Base-by-base conservation (phyloP, 768 basidiomycete species). In the Suillus subluteus region DNA sequence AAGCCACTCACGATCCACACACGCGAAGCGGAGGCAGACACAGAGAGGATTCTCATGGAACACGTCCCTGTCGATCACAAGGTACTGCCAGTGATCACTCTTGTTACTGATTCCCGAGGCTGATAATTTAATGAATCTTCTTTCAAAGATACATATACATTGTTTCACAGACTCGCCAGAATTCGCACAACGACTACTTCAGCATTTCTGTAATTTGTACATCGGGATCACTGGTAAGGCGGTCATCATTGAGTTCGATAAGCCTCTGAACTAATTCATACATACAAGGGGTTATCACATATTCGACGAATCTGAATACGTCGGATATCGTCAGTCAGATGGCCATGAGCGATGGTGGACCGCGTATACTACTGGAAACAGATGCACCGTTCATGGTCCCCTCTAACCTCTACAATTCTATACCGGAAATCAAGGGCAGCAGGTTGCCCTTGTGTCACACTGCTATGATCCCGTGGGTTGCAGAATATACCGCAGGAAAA, bases 381-480 rank as follows among this genome's bases (percentile, higher is more conserved):
- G 94, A 96, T 69, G 93, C 92, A 4, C 94, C 94, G 0, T 96
- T 85, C 79, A 95, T 96, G 94, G 83, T 91, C 0, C 94, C 94
- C 0, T 80, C 86, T 0, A 95, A 91, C 66, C 74, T 95, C 21
- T 93, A 92, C 72, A 74, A 78, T 3, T 80, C 87, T 0, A 76
- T 92, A 0, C 81, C 85, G 1, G 69, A 68, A 7, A 64, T 82
- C 64, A 87, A 87, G 69, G 87, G 88, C 3, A 43, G 59, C 41
- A 85, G 84, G 68, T 75, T 95, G 0, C 90, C 94, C 0, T 73
- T 95, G 9, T 91, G 84, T 64, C 92, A 94, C 71, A 87, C 87
- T 0, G 91, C 87, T 0, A 94, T 95, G 91, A 85, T 95, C 1
- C 93, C 94, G 0, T 95, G 92, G 92, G 91, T 91, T 0, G 92